These are phyloP conservation scores for Parachaetomium inaequale DNA, from an alignment of 495 filamentous ascomycete genomes.

Conservation along the genomic window DNA sequence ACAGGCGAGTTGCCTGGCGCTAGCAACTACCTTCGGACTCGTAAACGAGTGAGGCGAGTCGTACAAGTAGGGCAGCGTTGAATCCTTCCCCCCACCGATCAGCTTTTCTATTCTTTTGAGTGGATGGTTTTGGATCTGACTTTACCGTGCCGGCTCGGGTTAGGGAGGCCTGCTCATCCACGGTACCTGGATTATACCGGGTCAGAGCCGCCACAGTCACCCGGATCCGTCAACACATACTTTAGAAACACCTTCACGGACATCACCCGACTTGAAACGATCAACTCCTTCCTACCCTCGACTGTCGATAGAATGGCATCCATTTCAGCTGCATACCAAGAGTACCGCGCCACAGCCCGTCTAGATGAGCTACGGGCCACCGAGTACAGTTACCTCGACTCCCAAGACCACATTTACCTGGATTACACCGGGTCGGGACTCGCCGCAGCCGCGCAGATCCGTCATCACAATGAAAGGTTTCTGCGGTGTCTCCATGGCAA, in stretches of 20 bases:
- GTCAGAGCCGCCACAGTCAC: too few species aligned
- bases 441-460: conserved; percentile 26
- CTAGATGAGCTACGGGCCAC: conserved; percentile 29
- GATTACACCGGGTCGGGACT: conserved; percentile 38
- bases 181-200: too few species aligned
- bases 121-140: background rate
- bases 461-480: conserved; percentile 27
- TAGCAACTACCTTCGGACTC: background rate
- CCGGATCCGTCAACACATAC: too few species aligned
- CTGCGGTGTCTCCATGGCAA: conserved; percentile 50
- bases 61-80: background rate
- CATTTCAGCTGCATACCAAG: conserved; percentile 18
- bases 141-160: background rate
- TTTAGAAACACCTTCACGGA: too few species aligned
- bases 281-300: background rate
- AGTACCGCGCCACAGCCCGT: conserved; percentile 26
- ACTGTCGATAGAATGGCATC: conserved; percentile 4
- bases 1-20: background rate
- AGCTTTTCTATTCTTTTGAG: background rate
- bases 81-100: background rate
- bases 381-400: conserved; percentile 35
- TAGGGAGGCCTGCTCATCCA: too few species aligned
- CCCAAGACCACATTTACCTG: conserved; percentile 34
- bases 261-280: too few species aligned
- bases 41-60: background rate